These are phyloP conservation scores for Artemisia tridentata DNA, from an alignment of 129 eudicot genomes.

Conservation along the genomic window DNA sequence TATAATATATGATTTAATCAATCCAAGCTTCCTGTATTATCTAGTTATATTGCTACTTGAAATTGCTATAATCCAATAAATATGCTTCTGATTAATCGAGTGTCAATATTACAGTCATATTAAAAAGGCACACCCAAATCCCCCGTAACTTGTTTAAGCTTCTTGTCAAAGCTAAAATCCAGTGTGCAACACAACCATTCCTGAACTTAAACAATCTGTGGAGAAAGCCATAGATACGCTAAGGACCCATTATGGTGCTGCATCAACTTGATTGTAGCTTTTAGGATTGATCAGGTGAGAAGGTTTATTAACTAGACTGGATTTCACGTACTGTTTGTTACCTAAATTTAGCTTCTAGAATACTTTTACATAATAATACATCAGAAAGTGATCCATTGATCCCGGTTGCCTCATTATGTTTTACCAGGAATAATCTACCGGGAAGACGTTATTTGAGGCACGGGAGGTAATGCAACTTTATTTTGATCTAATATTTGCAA, in stretches of 20 bases:
- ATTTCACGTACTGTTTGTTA: not conserved
- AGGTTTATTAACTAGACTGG: not conserved
- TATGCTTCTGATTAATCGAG: too few species aligned
- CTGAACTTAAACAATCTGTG: constrained; percentile 54
- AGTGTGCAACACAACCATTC: constrained; percentile 61
- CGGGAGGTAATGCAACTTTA: not conserved
- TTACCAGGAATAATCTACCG: constrained; percentile 1
- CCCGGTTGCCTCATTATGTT: constrained; percentile 11
- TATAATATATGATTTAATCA: too few species aligned
- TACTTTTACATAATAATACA: not conserved
- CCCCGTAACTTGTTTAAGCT: constrained; percentile 14
- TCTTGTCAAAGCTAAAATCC: not conserved
- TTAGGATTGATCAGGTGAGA: constrained; percentile 18
- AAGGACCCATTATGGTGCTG: constrained; percentile 51
- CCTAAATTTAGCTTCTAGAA: not conserved
- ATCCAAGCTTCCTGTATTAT: too few species aligned
- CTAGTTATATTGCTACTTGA: too few species aligned
- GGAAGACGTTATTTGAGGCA: constrained; percentile 23
- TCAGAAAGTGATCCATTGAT: not conserved
- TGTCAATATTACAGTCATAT: too few species aligned
- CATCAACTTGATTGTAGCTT: constrained; percentile 34
- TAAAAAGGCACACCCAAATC: too few species aligned
- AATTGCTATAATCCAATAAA: too few species aligned
- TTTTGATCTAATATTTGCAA: not conserved
- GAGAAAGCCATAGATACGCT: constrained; percentile 61